Evolutionary conservation across 805 yeast genomes (phyloP).

Genomic region (Barnettozyma botsteinii): DNA sequence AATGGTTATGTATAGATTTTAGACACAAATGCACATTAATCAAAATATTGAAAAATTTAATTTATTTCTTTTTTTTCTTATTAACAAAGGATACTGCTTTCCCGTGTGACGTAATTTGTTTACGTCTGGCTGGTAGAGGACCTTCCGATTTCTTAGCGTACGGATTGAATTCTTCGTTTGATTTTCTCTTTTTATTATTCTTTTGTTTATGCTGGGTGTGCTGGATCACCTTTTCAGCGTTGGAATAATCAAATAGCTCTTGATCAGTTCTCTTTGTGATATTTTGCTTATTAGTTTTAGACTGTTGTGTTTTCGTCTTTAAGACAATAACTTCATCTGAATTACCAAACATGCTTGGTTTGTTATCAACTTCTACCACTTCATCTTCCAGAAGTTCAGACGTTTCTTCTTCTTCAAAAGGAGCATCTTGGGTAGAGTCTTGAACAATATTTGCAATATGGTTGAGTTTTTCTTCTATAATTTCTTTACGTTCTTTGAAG

Average conservation of each 20-base stretch:
- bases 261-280: conserved; percentile 2
- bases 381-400: too few species aligned
- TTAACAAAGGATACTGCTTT: conserved; percentile 20
- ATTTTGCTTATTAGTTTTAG: conserved; percentile 2
- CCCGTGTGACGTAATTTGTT: conserved; percentile 14
- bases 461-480: conserved; percentile 5
- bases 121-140: conserved; percentile 48
- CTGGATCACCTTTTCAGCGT: conserved; percentile 37
- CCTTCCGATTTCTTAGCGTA: conserved; percentile 45
- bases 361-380: background rate
- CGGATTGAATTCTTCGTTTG: conserved; percentile 46
- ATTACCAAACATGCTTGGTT: conserved; percentile 15
- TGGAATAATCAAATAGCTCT: conserved; percentile 37
- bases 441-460: background rate
- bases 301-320: conserved; percentile 11
- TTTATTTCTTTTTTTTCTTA: conserved; percentile 15
- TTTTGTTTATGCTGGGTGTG: conserved; percentile 9
- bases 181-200: conserved; percentile 33
- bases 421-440: background rate
- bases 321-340: conserved; percentile 21
- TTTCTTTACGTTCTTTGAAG: background rate
- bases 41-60: background rate
- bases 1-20: too few species aligned
- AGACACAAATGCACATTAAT: too few species aligned
- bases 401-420: conserved; percentile 1